Percentiles rank a stretch among this genome's conserved stretches.
Conservation (phyloP, 1,284 basidiomycete genomes). For the Moniliella sp. region DNA sequence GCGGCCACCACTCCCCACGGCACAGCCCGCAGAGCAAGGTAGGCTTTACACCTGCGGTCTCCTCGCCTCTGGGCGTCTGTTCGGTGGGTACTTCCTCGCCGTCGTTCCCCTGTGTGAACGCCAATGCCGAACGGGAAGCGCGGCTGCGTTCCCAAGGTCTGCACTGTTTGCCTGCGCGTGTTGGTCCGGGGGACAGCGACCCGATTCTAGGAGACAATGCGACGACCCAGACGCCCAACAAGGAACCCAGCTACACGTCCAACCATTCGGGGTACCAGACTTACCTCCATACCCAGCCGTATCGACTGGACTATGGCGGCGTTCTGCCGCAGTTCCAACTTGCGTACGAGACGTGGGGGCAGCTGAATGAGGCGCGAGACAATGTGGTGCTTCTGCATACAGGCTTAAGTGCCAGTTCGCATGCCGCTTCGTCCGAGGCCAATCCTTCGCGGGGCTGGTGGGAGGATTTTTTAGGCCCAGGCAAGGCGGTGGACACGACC, state of each 20-base stretch:
- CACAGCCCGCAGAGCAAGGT: too few relatives aligned
- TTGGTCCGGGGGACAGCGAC: too few relatives aligned
- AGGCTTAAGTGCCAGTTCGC: slow-evolving; percentile 78
- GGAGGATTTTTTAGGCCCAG: slow-evolving; percentile 92
- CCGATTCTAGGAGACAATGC: too few relatives aligned
- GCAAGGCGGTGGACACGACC: slow-evolving; percentile 66
- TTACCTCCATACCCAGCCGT: slow-evolving; percentile 37
- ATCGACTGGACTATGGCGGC: slow-evolving; percentile 53
- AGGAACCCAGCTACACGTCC: slow-evolving; percentile 36
- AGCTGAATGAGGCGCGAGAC: slow-evolving; percentile 51
- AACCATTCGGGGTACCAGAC: slow-evolving; percentile 34
- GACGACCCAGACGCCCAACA: too few relatives aligned
- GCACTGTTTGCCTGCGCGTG: too few relatives aligned
- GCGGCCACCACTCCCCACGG: too few relatives aligned
- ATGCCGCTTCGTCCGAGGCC: slow-evolving; percentile 60
- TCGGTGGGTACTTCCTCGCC: too few relatives aligned
- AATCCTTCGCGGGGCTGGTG: slow-evolving; percentile 85
- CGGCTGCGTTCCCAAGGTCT: slow-evolving; percentile 9
- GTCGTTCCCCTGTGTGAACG: slow-evolving; percentile 29
- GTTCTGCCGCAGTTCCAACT: slow-evolving; percentile 58
- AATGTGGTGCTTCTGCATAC: slow-evolving; percentile 91
- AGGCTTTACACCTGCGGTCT: too few relatives aligned
- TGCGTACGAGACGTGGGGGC: slow-evolving; percentile 95
- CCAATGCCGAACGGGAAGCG: slow-evolving; percentile 19
- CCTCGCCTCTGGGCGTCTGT: too few relatives aligned